Evolutionary conservation across 2,329 filamentous ascomycete species (phyloP), one percentile per base, ranked within the genome.

Genomic region (Cladosporium sp.): DNA sequence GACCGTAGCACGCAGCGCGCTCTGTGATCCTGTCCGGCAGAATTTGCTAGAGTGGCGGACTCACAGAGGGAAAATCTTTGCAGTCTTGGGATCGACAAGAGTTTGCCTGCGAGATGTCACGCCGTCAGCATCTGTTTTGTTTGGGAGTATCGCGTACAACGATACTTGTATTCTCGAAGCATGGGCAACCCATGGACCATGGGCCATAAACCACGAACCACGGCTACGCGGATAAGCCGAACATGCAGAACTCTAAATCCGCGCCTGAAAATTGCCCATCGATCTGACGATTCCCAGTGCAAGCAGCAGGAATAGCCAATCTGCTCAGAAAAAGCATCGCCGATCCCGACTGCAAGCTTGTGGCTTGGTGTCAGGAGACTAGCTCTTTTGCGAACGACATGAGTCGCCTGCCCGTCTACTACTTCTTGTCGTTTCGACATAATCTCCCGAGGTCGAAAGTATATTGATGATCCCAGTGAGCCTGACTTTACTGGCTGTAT

Each of bases 251-350:
- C 8, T 38, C 36, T 16, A 38, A 38, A 38, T 12, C 9, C 18
- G 36, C 11, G 16, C 27, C 30, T 22, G 35, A 30, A n/a, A 47
- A 20, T 35, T n/a, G 16, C 41, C 29, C 32, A 35, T 18, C 15
- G 35, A 47, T 47, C 43, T 29, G 35, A 30, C 43, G 35, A 47
- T 47, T 47, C 43, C 35, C 22, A 32, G 35, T 16, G 43, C 35
- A 16, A 33, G 43, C 25, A 39, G 30, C 18, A 9, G 30, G 35
- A 47, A 47, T 35, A 38, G 22, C 19, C 42, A 18, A 38, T 19
- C 32, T 20, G 22, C 22, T 16, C 29, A 9, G 35, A 47, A 39
- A 9, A 11, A 16, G 22, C 32, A 47, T 47, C 43, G 43, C 13
- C 43, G 46, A 47, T 47, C 32, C 35, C 11, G 25, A 9, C 32